Base-by-base conservation (phyloP, 2,329 filamentous ascomycete species). In the Emericellopsis cladophorae region DNA sequence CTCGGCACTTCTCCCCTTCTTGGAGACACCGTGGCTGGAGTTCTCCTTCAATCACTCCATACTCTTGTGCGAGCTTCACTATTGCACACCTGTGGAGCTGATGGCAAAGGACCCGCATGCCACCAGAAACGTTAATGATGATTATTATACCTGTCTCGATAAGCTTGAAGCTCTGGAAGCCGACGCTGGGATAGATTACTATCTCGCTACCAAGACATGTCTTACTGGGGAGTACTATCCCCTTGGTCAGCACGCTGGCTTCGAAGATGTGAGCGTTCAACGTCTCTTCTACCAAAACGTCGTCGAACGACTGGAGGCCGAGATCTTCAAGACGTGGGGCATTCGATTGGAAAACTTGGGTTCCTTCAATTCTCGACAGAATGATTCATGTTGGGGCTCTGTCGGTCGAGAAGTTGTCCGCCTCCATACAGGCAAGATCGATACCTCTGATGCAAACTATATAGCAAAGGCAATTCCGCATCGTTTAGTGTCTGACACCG, bases 21-120 rank as follows among this genome's bases (percentile, higher is more conserved):
- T 48, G 43, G 46, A 48, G 35, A 47, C 46, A 16, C 43, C 46
- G 40, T 48, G 45, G 46, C 22, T 48, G 39, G 12, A 39, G 14
- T 18, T 18, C 14, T 24, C 36, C 16, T 39, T 39, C 23, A 18
- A 39, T 7, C 36, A 39, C 23, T 39, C 8, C 9, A 39, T 39
- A 11, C 23, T 39, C 10, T 29, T 39, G 23, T 23, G 16, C 8
- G 36, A 39, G 23, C 36, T 39, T 29, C 36, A 39, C 23, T 39
- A 24, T 26, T 39, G 36, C 23, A 39, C 18, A 3, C 36, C 36
- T 7, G 23, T 39, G 11, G 36, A 39, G 23, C 10, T 18, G 14
- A 14, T 11, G 36, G 11, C 11, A 39, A 39, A 22, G 11, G 8
- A 39, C 36, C 12, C 36, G 16, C 10, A 39, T 14, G 36, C 36